Conservation (phyloP, 2,329 filamentous ascomycete species). For the Bipolaris bicolor region DNA sequence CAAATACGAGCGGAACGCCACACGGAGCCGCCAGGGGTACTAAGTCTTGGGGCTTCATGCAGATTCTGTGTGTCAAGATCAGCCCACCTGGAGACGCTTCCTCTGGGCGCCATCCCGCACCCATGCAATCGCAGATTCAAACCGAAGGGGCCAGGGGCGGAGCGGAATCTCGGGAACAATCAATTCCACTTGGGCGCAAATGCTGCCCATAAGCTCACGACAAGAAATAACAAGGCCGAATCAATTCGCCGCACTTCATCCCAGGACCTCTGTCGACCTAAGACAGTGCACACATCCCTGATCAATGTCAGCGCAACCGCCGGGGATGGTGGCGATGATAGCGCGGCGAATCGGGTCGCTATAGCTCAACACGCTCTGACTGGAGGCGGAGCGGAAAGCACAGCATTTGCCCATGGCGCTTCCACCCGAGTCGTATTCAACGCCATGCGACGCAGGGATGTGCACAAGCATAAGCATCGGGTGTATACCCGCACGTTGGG, state of each 20-base stretch:
- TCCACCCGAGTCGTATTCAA: neutral
- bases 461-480: neutral
- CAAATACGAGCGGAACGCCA: conserved; percentile 37
- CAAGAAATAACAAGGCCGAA: conserved; percentile 1
- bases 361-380: neutral
- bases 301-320: neutral
- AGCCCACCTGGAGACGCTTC: conserved; percentile 16
- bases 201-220: neutral
- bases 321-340: neutral
- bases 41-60: conserved; percentile 13
- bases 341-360: conserved; percentile 3
- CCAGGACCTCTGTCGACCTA: neutral
- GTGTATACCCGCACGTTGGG: conserved; percentile 3
- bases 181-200: neutral
- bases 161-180: conserved; percentile 6
- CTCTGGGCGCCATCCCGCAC: conserved; percentile 7
- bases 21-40: conserved; percentile 4
- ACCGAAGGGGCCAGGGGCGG: conserved; percentile 4
- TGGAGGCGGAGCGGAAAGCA: conserved; percentile 8
- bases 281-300: neutral
- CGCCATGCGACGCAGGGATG: neutral
- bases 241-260: neutral
- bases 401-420: conserved; percentile 6
- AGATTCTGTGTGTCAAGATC: conserved; percentile 27
- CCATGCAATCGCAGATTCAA: conserved; percentile 1